These are phyloP conservation scores for Prunus yedoensis DNA, from an alignment of 331 rosid species.

Conservation along the genomic window DNA sequence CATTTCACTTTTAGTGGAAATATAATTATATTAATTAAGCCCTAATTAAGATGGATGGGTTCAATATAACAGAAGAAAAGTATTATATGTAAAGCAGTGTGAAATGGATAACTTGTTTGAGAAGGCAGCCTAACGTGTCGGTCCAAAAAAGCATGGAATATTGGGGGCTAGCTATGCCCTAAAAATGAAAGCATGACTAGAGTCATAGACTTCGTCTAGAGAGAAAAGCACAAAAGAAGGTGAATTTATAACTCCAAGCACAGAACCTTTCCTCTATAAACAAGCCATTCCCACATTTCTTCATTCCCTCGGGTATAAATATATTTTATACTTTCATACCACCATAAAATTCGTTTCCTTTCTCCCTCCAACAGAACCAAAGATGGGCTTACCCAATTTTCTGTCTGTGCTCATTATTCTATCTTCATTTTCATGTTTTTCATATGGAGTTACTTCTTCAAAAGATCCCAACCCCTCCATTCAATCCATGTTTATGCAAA, in stretches of 20 bases:
- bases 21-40: too few species aligned
- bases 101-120: not conserved
- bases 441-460: slow-evolving; percentile 9
- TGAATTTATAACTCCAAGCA: slow-evolving; percentile 32
- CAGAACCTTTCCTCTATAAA: slow-evolving; percentile 34
- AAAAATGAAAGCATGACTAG: slow-evolving; percentile 61
- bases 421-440: slow-evolving; percentile 36
- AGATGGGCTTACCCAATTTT: slow-evolving; percentile 47
- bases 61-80: too few species aligned
- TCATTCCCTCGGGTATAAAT: slow-evolving; percentile 37
- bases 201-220: slow-evolving; percentile 23
- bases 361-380: slow-evolving; percentile 29
- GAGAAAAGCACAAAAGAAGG: slow-evolving; percentile 43
- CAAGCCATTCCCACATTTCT: slow-evolving; percentile 39
- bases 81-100: not conserved
- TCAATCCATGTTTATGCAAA: slow-evolving; percentile 57
- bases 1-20: too few species aligned
- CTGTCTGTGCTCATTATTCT: slow-evolving; percentile 38
- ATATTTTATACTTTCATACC: not conserved
- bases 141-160: slow-evolving; percentile 35
- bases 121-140: slow-evolving; percentile 10
- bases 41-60: too few species aligned
- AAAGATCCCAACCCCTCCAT: slow-evolving; percentile 37
- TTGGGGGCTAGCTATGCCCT: slow-evolving; percentile 37
- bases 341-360: slow-evolving; percentile 27